Evolutionary conservation across 2,329 filamentous ascomycete genomes (phyloP), one percentile per base, ranked within the genome.

Genomic region (Rhytidhysteron rufulum): DNA sequence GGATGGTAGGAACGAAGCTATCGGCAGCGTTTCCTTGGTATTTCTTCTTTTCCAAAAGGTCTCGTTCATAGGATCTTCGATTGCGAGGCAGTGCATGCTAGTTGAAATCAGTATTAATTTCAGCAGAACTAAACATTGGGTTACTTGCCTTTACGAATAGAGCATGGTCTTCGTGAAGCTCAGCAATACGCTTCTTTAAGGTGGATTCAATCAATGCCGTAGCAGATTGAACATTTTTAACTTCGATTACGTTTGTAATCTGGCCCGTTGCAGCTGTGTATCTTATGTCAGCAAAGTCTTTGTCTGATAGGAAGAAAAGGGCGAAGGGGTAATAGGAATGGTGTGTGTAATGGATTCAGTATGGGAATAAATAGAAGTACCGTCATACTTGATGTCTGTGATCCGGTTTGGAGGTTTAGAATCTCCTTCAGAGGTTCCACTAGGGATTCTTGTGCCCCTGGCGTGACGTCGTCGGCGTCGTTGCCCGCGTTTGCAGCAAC

Each of bases 51-150:
- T 44, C 30, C 16, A 47, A 47, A n/a, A 48, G 8, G 4, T 53
- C 46, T 15, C 43, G 50, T 30, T 55, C 50, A 29, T 50, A 50
- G 31, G 45, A 54, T 9, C 41, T 49, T 34, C 57, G 46, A 25
- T 59, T 48, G 17, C 49, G 44, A 30, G 45, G 47, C 46, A 58
- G 41, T 32, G 34, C 32, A 9, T 44, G 39, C 45, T 50, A 17
- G 3, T 4, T 7, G 32, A 2, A 7, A 18, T 34, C 11, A 42
- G 25, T n/a, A n/a, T n/a, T n/a, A n/a, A n/a, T n/a, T n/a, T n/a
- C n/a, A n/a, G n/a, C 10, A 6, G n/a, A 11, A 18, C 6, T 18
- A 15, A 15, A 33, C n/a, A 31, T 31, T 16, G 29, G 13, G 17
- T 33, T 15, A 13, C 3, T 22, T 35, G 24, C 35, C 35, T 37